These are phyloP conservation scores for Solidago caesia DNA, from an alignment of 129 eudicot species.

Conservation along the genomic window DNA sequence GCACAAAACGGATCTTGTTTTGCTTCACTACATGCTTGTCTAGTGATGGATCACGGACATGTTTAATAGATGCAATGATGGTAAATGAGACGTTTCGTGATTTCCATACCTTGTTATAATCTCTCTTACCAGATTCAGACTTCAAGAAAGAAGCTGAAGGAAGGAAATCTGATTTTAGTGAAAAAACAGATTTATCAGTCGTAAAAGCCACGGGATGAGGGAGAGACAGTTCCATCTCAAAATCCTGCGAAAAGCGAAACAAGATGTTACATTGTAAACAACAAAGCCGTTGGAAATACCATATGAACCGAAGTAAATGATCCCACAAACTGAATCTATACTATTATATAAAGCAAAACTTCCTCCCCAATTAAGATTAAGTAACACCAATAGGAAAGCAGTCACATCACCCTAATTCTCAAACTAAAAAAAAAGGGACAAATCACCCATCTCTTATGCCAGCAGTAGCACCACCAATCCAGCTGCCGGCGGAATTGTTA, in stretches of 20 bases:
- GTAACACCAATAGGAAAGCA: neutral
- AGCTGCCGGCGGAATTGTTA: too few species aligned
- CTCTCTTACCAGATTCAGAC: slow-evolving; percentile 6
- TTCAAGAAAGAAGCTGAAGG: slow-evolving; percentile 21
- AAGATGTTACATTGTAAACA: slow-evolving; percentile 1
- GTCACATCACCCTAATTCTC: too few species aligned
- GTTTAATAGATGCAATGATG: slow-evolving; percentile 45
- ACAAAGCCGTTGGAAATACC: neutral
- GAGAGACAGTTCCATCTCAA: slow-evolving; percentile 43
- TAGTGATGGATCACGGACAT: slow-evolving; percentile 65
- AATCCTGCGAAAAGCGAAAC: slow-evolving; percentile 23
- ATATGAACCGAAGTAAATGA: neutral
- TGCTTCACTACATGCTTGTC: slow-evolving; percentile 81
- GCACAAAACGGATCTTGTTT: slow-evolving; percentile 81
- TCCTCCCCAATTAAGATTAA: neutral
- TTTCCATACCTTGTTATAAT: slow-evolving; percentile 9
- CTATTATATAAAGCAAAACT: neutral
- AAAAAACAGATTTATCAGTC: slow-evolving; percentile 15
- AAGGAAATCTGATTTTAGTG: slow-evolving; percentile 34
- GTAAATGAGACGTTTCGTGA: slow-evolving; percentile 19
- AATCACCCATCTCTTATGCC: too few species aligned
- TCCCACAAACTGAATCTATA: too few species aligned
- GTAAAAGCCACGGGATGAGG: slow-evolving; percentile 27
- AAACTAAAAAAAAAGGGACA: too few species aligned
- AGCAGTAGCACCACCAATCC: too few species aligned